phyloP scores from a whole-genome alignment of 2,329 filamentous ascomycete species.

The Penicillium italicum region DNA sequence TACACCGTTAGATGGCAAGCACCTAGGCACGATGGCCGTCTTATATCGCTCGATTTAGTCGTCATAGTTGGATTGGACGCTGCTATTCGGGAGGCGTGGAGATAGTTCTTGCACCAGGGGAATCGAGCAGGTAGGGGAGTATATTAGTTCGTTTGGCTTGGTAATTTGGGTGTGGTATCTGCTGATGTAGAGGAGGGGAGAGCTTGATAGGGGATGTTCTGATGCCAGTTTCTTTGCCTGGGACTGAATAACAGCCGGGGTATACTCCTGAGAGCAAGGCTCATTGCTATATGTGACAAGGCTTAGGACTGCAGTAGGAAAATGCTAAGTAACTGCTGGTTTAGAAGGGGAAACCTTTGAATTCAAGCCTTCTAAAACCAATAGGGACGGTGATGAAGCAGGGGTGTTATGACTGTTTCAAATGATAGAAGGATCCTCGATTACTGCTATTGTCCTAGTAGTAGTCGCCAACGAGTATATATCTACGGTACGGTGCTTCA shows the following conservation, averaged over 20 bases:
- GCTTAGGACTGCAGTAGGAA: no score
- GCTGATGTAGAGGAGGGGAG: neutral
- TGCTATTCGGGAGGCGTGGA: no score
- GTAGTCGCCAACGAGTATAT: no score
- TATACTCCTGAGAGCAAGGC: no score
- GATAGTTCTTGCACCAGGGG: neutral
- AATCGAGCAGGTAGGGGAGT: neutral
- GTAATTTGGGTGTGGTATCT: neutral
- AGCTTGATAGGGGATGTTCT: neutral
- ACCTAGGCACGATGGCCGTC: conserved; percentile 1
- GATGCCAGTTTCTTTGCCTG: neutral
- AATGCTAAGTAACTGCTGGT: no score
- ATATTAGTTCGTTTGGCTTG: neutral
- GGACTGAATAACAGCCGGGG: neutral
- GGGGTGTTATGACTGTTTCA: no score
- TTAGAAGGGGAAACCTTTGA: no score
- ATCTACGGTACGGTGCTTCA: neutral
- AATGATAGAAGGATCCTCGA: no score
- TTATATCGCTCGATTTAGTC: neutral
- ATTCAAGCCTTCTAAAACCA: no score
- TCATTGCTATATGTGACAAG: no score
- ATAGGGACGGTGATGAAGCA: no score
- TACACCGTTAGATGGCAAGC: neutral
- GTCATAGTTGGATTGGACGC: neutral
- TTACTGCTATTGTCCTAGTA: no score